These are phyloP conservation scores for Fragaria nilgerrensis DNA, from an alignment of 306 rosid species.

Conservation along the genomic window DNA sequence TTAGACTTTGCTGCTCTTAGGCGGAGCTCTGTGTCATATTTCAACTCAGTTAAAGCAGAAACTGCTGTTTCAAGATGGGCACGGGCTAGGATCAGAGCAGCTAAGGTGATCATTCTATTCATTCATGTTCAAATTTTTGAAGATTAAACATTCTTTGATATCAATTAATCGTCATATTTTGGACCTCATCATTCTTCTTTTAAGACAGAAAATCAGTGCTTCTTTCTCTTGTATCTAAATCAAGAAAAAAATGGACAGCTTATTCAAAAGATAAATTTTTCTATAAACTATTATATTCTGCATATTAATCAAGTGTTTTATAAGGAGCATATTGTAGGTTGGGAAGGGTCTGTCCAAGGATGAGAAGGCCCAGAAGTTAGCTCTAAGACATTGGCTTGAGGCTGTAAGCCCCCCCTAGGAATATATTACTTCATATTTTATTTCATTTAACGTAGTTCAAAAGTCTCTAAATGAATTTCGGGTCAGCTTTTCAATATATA, in stretches of 20 bases:
- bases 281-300: slow-evolving; percentile 3
- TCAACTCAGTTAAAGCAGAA: slow-evolving; percentile 55
- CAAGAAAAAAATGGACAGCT: not conserved
- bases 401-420: slow-evolving; percentile 53
- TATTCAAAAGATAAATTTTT: slow-evolving; percentile 20
- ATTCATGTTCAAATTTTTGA: not conserved
- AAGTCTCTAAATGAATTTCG: not conserved
- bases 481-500: not conserved
- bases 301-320: not conserved
- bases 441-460: not conserved
- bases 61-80: slow-evolving; percentile 72
- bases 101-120: slow-evolving; percentile 49
- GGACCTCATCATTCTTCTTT: slow-evolving; percentile 10
- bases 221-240: slow-evolving; percentile 17
- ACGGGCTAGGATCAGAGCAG: slow-evolving; percentile 70
- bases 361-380: slow-evolving; percentile 67
- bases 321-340: slow-evolving; percentile 43
- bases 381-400: slow-evolving; percentile 81
- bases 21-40: slow-evolving; percentile 49
- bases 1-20: slow-evolving; percentile 56
- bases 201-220: slow-evolving; percentile 14
- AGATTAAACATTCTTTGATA: slow-evolving; percentile 9
- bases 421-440: not conserved
- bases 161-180: not conserved
- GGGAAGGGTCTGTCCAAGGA: slow-evolving; percentile 85